Percentiles rank a stretch among this genome's conserved stretches.
phyloP scores from a whole-genome alignment of 768 basidiomycete species.

The Russula griseocarnosa region DNA sequence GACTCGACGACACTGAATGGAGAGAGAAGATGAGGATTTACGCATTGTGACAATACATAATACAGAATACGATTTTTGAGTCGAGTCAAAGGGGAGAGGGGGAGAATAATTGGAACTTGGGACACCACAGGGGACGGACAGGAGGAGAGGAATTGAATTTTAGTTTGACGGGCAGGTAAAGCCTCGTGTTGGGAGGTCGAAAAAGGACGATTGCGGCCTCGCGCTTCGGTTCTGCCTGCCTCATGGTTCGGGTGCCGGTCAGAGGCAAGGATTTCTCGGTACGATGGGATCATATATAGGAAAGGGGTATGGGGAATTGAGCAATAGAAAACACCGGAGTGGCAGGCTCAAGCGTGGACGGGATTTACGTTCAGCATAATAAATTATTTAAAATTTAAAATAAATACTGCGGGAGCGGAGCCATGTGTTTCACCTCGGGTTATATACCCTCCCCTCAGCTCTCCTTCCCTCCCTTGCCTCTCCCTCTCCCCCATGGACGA shows the following conservation, averaged over 20 bases:
- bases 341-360: slow-evolving; percentile 21
- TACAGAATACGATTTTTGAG: background rate
- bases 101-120: background rate
- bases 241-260: slow-evolving; percentile 23
- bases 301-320: slow-evolving; percentile 13
- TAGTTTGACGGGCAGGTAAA: background rate
- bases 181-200: slow-evolving; percentile 21
- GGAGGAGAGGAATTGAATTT: background rate
- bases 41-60: slow-evolving; percentile 1
- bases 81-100: background rate
- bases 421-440: slow-evolving; percentile 37
- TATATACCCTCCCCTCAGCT: slow-evolving; percentile 36
- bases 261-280: slow-evolving; percentile 9
- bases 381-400: slow-evolving; percentile 8
- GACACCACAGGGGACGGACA: slow-evolving; percentile 11
- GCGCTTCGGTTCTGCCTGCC: slow-evolving; percentile 23
- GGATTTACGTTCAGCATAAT: slow-evolving; percentile 20
- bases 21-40: slow-evolving; percentile 15
- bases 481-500: slow-evolving; percentile 50
- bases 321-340: background rate
- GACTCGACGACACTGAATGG: background rate
- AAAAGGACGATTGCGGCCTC: slow-evolving; percentile 22
- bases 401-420: background rate
- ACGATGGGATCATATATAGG: slow-evolving; percentile 18
- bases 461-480: slow-evolving; percentile 28